Percentiles rank a stretch among this genome's conserved stretches.
Conservation (phyloP, 768 basidiomycete genomes). For the Leccinellum rugosiceps region DNA sequence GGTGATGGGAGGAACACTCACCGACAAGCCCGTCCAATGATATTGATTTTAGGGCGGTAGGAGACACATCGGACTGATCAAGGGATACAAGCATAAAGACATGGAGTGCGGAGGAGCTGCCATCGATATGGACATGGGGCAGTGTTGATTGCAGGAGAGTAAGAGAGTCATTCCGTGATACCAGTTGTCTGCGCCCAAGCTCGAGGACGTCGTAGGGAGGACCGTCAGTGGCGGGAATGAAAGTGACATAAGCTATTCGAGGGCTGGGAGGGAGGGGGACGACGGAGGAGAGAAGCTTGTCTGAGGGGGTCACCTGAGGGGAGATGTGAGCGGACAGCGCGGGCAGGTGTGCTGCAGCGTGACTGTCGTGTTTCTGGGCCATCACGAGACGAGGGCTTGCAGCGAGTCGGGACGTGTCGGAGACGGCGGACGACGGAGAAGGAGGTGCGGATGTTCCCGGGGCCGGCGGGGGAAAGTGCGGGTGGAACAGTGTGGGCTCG, state of each 20-base stretch:
- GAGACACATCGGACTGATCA: conserved; percentile 29
- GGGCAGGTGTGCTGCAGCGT: conserved; percentile 14
- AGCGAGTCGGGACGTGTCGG: conserved; percentile 3
- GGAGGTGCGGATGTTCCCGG: neutral
- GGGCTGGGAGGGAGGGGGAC: conserved; percentile 44
- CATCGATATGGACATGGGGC: conserved; percentile 46
- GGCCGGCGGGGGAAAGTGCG: neutral
- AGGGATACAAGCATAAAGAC: conserved; percentile 51
- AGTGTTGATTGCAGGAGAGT: conserved; percentile 50
- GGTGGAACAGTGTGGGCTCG: conserved; percentile 10
- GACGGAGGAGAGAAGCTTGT: conserved; percentile 44
- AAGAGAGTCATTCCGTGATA: conserved; percentile 36
- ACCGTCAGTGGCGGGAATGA: conserved; percentile 31
- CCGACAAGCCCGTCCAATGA: conserved; percentile 49
- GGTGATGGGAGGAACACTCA: conserved; percentile 34
- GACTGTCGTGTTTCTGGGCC: conserved; percentile 28
- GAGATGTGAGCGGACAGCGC: conserved; percentile 14
- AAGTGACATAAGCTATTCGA: conserved; percentile 45
- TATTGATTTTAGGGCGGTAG: conserved; percentile 35
- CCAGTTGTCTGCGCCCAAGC: conserved; percentile 47
- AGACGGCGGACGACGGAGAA: neutral
- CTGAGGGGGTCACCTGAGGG: conserved; percentile 33
- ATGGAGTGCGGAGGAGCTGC: conserved; percentile 47
- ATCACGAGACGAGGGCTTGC: conserved; percentile 16
- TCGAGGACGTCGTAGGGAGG: conserved; percentile 47